phyloP scores from a whole-genome alignment of 768 basidiomycete genomes.

The Auricularia auricula-judae region DNA sequence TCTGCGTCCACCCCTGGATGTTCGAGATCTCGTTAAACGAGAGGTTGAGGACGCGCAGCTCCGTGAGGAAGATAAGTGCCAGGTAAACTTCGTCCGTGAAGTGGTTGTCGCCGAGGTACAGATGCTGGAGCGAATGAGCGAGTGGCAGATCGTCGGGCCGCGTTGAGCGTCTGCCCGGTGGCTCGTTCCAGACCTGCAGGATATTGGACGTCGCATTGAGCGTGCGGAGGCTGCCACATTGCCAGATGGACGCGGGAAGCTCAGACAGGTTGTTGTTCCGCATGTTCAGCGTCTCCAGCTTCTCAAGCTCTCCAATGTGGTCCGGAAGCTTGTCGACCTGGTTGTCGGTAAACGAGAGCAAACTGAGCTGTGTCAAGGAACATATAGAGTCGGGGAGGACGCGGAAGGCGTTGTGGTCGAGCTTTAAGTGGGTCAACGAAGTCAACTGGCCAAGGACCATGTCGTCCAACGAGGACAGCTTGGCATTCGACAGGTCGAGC shows the following conservation, averaged over 20 bases:
- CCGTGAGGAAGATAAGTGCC: slow-evolving; percentile 61
- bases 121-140: slow-evolving; percentile 56
- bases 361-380: slow-evolving; percentile 55
- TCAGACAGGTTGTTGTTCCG: slow-evolving; percentile 84
- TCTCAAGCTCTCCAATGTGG: slow-evolving; percentile 64
- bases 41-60: slow-evolving; percentile 75
- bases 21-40: slow-evolving; percentile 85
- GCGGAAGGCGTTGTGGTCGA: slow-evolving; percentile 83
- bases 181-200: slow-evolving; percentile 60
- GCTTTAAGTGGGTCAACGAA: slow-evolving; percentile 55
- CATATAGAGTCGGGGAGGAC: slow-evolving; percentile 77
- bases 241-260: slow-evolving; percentile 72
- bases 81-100: slow-evolving; percentile 72
- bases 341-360: slow-evolving; percentile 86
- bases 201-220: slow-evolving; percentile 89
- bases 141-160: slow-evolving; percentile 31
- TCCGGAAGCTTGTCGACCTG: slow-evolving; percentile 64
- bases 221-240: slow-evolving; percentile 55
- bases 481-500: slow-evolving; percentile 80
- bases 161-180: slow-evolving; percentile 21
- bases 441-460: slow-evolving; percentile 59
- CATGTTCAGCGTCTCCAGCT: slow-evolving; percentile 66
- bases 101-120: slow-evolving; percentile 86
- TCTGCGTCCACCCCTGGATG: neutral
- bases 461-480: slow-evolving; percentile 75